A percentile compares a stretch with the other conserved stretches of the same genome.
These are phyloP conservation scores for Dicorynia guianensis DNA, from an alignment of 306 rosid genomes.

Conservation along the genomic window DNA sequence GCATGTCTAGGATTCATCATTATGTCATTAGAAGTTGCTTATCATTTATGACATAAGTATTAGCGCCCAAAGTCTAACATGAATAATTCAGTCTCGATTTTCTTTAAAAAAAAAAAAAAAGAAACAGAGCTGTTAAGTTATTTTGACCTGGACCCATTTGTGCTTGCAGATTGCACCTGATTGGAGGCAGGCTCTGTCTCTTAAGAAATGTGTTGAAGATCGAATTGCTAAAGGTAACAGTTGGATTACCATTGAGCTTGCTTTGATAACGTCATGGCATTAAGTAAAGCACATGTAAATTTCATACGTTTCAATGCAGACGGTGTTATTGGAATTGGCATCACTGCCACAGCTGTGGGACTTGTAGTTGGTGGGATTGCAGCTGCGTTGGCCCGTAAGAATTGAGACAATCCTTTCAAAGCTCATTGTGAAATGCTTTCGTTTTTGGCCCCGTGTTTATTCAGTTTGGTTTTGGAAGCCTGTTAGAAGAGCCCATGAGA, in stretches of 20 bases:
- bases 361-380: constrained; percentile 88
- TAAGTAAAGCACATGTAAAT: constrained; percentile 25
- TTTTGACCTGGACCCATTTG: constrained; percentile 19
- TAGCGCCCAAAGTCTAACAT: constrained; percentile 8
- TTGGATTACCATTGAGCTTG: constrained; percentile 10
- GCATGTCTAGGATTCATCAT: not conserved
- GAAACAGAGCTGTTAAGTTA: not conserved
- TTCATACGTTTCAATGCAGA: constrained; percentile 55
- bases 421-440: constrained; percentile 24
- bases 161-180: constrained; percentile 85
- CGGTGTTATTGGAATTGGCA: constrained; percentile 94
- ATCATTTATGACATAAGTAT: not conserved
- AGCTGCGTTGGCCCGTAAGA: constrained; percentile 79
- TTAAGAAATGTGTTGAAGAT: constrained; percentile 74
- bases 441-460: constrained; percentile 30
- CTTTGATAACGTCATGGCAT: not conserved
- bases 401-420: constrained; percentile 43
- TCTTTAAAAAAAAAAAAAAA: not conserved
- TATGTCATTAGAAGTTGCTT: not conserved
- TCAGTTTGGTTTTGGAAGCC: constrained; percentile 24
- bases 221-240: constrained; percentile 73
- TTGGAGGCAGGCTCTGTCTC: constrained; percentile 87
- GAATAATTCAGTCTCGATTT: constrained; percentile 16
- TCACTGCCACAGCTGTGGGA: constrained; percentile 86
- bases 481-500: constrained; percentile 29